Conservation (phyloP, 768 basidiomycete genomes). For the Phanerochaete sordida region DNA sequence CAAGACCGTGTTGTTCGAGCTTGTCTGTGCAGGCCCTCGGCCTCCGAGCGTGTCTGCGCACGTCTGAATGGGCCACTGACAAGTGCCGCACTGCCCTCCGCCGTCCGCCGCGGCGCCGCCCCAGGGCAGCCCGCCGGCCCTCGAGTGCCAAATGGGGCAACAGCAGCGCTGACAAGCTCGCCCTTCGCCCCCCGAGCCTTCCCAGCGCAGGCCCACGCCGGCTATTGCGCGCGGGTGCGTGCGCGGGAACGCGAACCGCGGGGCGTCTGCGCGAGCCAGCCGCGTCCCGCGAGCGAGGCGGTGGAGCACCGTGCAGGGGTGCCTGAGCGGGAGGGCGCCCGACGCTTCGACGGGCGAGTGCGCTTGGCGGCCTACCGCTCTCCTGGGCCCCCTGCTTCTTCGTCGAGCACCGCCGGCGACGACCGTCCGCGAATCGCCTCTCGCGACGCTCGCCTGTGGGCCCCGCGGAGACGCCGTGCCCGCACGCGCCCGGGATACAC, state of each 20-base stretch:
- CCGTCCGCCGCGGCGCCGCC: background rate
- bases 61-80: no score
- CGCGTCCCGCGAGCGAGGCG: no score
- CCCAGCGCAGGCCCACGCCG: background rate
- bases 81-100: background rate
- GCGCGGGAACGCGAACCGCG: background rate
- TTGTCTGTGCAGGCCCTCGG: background rate
- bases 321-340: no score
- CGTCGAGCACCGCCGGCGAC: background rate
- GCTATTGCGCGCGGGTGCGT: background rate
- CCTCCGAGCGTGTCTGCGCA: background rate
- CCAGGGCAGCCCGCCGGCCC: background rate
- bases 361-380: background rate
- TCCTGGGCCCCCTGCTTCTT: background rate
- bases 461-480: no score
- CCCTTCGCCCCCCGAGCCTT: background rate
- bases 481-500: background rate
- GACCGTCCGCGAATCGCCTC: background rate
- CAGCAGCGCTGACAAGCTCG: background rate
- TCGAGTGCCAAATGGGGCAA: background rate
- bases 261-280: no score
- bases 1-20: background rate
- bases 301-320: no score
- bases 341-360: background rate
- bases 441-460: background rate